Evolutionary conservation across 108 stramenopile species (phyloP).

Genomic region (Cyclotella atomus): DNA sequence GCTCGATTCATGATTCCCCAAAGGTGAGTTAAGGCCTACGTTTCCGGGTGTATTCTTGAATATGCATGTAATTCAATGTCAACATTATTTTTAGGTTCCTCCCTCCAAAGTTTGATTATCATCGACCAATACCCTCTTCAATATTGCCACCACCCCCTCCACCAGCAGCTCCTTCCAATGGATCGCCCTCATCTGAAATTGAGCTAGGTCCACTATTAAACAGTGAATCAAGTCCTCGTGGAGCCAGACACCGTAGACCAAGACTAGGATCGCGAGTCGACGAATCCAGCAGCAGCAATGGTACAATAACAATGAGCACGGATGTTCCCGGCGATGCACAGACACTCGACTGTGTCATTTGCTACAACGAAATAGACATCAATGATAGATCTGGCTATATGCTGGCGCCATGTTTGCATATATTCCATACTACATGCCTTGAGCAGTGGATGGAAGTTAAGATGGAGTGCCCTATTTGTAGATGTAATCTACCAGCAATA

Average conservation of each 20-base stretch:
- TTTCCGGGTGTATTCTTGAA: too few relatives aligned
- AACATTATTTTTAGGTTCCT: slow-evolving; percentile 57
- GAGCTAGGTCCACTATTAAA: slow-evolving; percentile 47
- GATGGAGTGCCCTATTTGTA: slow-evolving; percentile 94
- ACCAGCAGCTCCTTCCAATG: slow-evolving; percentile 27
- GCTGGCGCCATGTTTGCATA: slow-evolving; percentile 97
- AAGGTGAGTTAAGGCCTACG: slow-evolving; percentile 23
- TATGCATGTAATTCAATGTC: too few relatives aligned
- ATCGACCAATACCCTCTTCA: slow-evolving; percentile 83
- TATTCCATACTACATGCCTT: slow-evolving; percentile 93
- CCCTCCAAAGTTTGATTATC: slow-evolving; percentile 94
- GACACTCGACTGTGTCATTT: slow-evolving; percentile 90
- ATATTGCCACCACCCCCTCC: slow-evolving; percentile 53
- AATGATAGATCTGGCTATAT: slow-evolving; percentile 80
- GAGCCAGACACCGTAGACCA: slow-evolving; percentile 25
- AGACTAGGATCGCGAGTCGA: slow-evolving; percentile 33
- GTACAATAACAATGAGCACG: slow-evolving; percentile 38
- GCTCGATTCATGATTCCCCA: slow-evolving; percentile 95
- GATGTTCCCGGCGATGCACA: slow-evolving; percentile 26
- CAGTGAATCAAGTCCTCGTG: slow-evolving; percentile 31
- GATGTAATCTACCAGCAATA: slow-evolving; percentile 46
- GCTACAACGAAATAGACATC: slow-evolving; percentile 86
- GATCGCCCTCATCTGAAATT: slow-evolving; percentile 61
- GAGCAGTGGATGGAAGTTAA: slow-evolving; percentile 96
- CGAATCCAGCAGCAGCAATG: slow-evolving; percentile 18